Percentiles rank a stretch among this genome's conserved stretches.
Conservation (phyloP, 192 early-diverging fungal genomes). For the Chytriomyces hyalinus region DNA sequence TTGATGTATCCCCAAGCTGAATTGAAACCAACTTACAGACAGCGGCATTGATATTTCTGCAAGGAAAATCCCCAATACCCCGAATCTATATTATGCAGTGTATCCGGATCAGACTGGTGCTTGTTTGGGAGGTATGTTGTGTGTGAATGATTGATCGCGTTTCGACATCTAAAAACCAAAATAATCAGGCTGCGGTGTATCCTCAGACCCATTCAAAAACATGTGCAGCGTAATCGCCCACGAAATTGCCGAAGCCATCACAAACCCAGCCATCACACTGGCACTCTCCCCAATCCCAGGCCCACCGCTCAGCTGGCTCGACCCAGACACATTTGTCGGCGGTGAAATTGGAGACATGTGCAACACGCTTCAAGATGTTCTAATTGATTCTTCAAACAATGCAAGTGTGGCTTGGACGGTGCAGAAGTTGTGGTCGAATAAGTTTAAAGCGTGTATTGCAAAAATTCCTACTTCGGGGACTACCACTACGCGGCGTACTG, state of each 20-base stretch:
- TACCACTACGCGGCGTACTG: too few species aligned
- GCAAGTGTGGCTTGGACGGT: conserved; percentile 39
- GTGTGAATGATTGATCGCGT: background rate
- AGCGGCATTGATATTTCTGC: conserved; percentile 22
- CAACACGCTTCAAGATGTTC: conserved; percentile 27
- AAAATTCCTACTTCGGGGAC: background rate
- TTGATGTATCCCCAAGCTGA: too few species aligned
- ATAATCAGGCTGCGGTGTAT: background rate
- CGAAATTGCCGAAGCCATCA: conserved; percentile 40
- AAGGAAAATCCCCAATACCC: background rate
- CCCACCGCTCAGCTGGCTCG: conserved; percentile 24
- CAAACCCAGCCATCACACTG: conserved; percentile 12
- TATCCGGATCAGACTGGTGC: conserved; percentile 43
- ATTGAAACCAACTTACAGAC: too few species aligned
- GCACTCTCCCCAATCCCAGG: background rate
- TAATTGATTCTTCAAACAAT: conserved; percentile 12
- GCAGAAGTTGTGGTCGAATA: conserved; percentile 40
- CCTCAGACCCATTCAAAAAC: conserved; percentile 19
- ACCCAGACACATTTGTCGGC: conserved; percentile 8
- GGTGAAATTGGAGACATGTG: conserved; percentile 31
- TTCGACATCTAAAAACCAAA: too few species aligned
- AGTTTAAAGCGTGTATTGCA: background rate
- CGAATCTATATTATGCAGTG: conserved; percentile 40
- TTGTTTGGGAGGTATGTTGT: conserved; percentile 16
- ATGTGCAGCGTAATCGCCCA: conserved; percentile 45